These are phyloP conservation scores for Artemisia argyi DNA, from an alignment of 129 eudicot genomes.

Conservation along the genomic window DNA sequence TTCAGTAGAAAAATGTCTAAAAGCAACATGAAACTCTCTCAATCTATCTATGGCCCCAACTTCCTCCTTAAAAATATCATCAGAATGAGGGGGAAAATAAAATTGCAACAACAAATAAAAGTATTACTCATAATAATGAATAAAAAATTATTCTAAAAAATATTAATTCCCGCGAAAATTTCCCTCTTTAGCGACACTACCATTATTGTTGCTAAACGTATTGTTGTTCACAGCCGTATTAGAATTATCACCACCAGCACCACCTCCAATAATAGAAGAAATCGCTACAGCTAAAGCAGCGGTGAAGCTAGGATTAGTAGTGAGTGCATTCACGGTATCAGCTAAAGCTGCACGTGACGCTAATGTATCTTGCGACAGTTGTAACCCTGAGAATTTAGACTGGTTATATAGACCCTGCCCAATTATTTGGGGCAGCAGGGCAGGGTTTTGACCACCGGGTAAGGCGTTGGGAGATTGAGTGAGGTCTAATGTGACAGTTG, in stretches of 20 bases:
- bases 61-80: background rate
- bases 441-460: slow-evolving; percentile 25
- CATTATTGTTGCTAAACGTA: slow-evolving; percentile 32
- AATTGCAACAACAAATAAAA: background rate
- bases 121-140: background rate
- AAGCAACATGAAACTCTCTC: slow-evolving; percentile 13
- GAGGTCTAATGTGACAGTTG: slow-evolving; percentile 70
- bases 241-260: slow-evolving; percentile 10
- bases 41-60: slow-evolving; percentile 4
- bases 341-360: slow-evolving; percentile 33
- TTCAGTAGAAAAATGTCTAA: background rate
- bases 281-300: slow-evolving; percentile 58
- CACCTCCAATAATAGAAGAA: slow-evolving; percentile 45
- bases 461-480: slow-evolving; percentile 58
- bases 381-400: slow-evolving; percentile 64
- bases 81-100: slow-evolving; percentile 21
- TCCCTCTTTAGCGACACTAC: slow-evolving; percentile 32
- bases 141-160: background rate
- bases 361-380: slow-evolving; percentile 39
- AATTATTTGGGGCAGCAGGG: slow-evolving; percentile 55
- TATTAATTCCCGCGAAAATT: slow-evolving; percentile 34
- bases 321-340: slow-evolving; percentile 48
- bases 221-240: slow-evolving; percentile 27
- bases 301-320: slow-evolving; percentile 57
- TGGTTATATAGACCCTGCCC: slow-evolving; percentile 63